Percentiles rank a stretch among this genome's conserved stretches.
These are phyloP conservation scores for Penicillium nucicola DNA, from an alignment of 495 filamentous ascomycete species.

Conservation along the genomic window DNA sequence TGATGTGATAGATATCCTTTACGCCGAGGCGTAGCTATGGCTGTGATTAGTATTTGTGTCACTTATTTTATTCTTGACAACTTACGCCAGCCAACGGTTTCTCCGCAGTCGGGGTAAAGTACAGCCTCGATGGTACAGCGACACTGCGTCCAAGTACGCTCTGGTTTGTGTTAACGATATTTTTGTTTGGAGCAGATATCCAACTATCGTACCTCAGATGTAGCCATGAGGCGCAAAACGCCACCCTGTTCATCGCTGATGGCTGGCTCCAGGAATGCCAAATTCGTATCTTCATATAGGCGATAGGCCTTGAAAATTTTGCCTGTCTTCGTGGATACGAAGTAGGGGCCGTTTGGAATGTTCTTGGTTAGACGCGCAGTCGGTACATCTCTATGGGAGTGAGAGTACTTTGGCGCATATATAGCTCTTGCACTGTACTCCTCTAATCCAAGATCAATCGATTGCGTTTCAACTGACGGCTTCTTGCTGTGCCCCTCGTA, in stretches of 20 bases:
- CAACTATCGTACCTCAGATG: conserved; percentile 19
- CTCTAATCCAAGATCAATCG: background rate
- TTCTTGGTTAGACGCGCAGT: background rate
- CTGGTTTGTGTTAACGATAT: conserved; percentile 1
- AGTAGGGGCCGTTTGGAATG: conserved; percentile 46
- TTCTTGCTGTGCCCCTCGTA: background rate
- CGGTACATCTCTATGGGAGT: background rate
- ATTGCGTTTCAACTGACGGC: background rate
- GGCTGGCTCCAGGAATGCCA: conserved; percentile 31
- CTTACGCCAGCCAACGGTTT: conserved; percentile 31
- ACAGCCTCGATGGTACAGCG: conserved; percentile 43
- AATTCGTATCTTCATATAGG: conserved; percentile 36
- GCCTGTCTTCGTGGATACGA: conserved; percentile 35
- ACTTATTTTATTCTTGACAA: background rate
- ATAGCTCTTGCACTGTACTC: no score
- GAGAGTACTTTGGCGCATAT: background rate
- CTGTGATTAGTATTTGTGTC: background rate
- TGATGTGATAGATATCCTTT: conserved; percentile 43
- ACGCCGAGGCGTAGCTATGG: conserved; percentile 31
- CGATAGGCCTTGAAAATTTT: conserved; percentile 34
- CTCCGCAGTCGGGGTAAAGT: conserved; percentile 21
- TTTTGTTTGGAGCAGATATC: background rate
- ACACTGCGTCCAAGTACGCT: conserved; percentile 12
- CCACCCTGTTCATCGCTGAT: conserved; percentile 32
- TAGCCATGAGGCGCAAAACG: conserved; percentile 34